These are phyloP conservation scores for Sarcodon aspratus DNA, from an alignment of 768 basidiomycete genomes.

Conservation along the genomic window DNA sequence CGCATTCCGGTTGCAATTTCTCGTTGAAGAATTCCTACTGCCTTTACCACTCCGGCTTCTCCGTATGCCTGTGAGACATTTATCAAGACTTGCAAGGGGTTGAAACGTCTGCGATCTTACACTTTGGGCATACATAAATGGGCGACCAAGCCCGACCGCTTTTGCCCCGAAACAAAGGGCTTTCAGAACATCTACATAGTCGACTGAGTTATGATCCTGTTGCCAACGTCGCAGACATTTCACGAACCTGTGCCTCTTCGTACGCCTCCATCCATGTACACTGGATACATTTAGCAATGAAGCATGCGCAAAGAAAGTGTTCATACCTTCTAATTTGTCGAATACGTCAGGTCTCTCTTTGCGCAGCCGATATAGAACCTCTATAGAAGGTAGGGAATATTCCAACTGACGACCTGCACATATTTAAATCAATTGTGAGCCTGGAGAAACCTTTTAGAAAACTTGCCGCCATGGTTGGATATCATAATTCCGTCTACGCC, in stretches of 20 bases:
- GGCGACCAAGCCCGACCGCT: slow-evolving; percentile 77
- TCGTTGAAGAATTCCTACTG: slow-evolving; percentile 55
- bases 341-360: slow-evolving; percentile 68
- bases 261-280: slow-evolving; percentile 84
- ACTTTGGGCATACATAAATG: slow-evolving; percentile 81
- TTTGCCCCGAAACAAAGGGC: slow-evolving; percentile 83
- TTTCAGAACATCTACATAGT: slow-evolving; percentile 65
- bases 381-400: slow-evolving; percentile 66
- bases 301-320: background rate
- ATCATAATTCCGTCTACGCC: slow-evolving; percentile 84
- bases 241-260: slow-evolving; percentile 62
- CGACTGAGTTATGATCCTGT: background rate
- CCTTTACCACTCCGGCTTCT: slow-evolving; percentile 53
- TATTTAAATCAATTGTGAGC: background rate
- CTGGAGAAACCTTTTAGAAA: background rate
- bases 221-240: background rate
- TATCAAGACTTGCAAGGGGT: background rate
- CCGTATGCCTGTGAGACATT: slow-evolving; percentile 51
- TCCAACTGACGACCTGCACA: slow-evolving; percentile 66
- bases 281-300: slow-evolving; percentile 20
- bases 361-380: slow-evolving; percentile 66
- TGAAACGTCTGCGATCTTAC: slow-evolving; percentile 26
- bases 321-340: slow-evolving; percentile 52
- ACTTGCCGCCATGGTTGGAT: slow-evolving; percentile 82
- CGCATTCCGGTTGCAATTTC: slow-evolving; percentile 75